Conservation (phyloP, 108 stramenopile genomes). For the Chaetoceros tenuissimus region DNA sequence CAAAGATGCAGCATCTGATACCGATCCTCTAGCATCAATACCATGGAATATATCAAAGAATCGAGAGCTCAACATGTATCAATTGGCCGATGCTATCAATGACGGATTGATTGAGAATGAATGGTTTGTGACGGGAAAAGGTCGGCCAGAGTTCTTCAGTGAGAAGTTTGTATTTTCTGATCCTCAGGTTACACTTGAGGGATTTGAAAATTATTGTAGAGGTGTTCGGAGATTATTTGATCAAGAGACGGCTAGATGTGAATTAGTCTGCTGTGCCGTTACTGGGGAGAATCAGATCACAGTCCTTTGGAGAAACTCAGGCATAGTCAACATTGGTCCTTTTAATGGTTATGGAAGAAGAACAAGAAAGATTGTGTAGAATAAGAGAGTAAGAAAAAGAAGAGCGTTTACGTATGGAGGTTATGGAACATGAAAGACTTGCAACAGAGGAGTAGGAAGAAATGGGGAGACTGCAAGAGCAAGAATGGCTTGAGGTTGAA, state of each 20-base stretch:
- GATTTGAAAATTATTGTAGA: slow-evolving; percentile 12
- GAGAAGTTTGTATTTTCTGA: slow-evolving; percentile 4
- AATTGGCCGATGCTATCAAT: slow-evolving; percentile 15
- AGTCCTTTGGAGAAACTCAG: too few species aligned
- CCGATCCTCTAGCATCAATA: slow-evolving; percentile 5
- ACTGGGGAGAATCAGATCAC: too few species aligned
- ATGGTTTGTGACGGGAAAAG: slow-evolving; percentile 12
- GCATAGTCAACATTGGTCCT: too few species aligned
- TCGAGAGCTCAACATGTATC: slow-evolving; percentile 7
- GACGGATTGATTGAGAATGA: slow-evolving; percentile 5
- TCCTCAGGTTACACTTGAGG: background rate
- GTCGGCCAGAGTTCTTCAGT: slow-evolving; percentile 9
- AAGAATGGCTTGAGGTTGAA: background rate
- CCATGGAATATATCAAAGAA: slow-evolving; percentile 4
- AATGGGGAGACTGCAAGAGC: background rate
- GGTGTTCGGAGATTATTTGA: too few species aligned
- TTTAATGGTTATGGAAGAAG: background rate
- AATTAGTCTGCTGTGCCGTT: too few species aligned
- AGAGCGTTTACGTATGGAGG: background rate
- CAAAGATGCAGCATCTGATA: too few species aligned
- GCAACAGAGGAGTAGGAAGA: background rate
- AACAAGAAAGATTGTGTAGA: background rate
- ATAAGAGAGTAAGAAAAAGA: slow-evolving; percentile 9
- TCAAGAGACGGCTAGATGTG: too few species aligned
- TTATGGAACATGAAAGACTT: background rate